phyloP scores from a whole-genome alignment of 202 grass and related monocot species.

The Miscanthus sacchariflorus region DNA sequence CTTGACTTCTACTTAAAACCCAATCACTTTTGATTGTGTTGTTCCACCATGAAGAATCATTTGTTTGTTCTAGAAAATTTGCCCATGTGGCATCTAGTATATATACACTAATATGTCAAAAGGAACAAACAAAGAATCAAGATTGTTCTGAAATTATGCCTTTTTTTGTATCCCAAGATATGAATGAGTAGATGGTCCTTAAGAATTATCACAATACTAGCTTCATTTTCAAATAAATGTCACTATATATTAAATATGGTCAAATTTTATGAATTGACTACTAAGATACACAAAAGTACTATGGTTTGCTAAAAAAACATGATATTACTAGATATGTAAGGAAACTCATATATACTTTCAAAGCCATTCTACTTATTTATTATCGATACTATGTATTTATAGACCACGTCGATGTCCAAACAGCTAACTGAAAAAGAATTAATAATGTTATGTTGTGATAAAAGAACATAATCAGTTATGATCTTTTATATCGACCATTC shows the following conservation, averaged over 20 bases:
- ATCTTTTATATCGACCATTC: background rate
- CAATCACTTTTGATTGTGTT: too few species aligned
- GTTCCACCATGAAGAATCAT: too few species aligned
- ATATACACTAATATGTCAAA: too few species aligned
- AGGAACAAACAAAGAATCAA: too few species aligned
- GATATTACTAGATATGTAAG: background rate
- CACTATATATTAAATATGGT: background rate
- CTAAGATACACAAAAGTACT: background rate
- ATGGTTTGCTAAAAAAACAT: background rate
- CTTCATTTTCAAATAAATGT: background rate
- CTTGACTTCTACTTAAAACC: too few species aligned
- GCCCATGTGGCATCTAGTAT: too few species aligned
- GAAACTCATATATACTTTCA: background rate
- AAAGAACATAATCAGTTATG: background rate
- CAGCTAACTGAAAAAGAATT: background rate
- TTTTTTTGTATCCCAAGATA: background rate
- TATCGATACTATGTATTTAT: background rate
- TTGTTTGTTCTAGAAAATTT: too few species aligned
- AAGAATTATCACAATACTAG: background rate
- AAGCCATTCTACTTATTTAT: background rate
- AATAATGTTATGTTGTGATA: background rate
- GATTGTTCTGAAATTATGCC: background rate
- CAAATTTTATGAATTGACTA: background rate
- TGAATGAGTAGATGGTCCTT: background rate
- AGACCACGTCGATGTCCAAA: background rate